Evolutionary conservation across 768 basidiomycete genomes (phyloP).

Genomic region (Lactarius akahatsu): DNA sequence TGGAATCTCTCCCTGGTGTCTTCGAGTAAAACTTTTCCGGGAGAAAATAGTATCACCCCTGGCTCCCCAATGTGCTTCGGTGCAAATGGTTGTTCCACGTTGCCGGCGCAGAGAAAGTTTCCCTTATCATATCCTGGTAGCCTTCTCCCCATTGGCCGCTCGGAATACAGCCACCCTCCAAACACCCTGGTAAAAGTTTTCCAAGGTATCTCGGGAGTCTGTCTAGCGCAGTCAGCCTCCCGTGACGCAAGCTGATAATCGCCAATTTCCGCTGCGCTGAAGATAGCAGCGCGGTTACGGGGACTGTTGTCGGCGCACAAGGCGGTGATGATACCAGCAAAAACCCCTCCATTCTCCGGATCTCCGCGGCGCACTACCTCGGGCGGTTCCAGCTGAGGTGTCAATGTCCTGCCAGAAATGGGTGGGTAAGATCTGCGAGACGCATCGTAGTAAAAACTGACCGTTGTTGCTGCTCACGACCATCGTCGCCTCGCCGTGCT

Average conservation of each 20-base stretch:
- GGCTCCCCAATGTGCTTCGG: constrained; percentile 1
- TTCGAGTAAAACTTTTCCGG: neutral
- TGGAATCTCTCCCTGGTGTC: neutral
- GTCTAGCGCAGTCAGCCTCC: neutral
- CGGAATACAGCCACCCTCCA: accelerated
- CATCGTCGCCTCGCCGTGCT: neutral
- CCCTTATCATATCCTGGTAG: neutral
- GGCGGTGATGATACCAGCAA: neutral
- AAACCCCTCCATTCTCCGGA: neutral
- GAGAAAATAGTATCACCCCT: neutral
- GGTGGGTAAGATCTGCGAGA: neutral
- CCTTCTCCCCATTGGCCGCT: neutral
- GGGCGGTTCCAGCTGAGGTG: neutral
- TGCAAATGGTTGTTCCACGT: neutral
- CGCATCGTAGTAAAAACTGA: neutral
- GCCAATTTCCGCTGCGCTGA: neutral
- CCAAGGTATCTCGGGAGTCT: neutral
- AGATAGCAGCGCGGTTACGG: neutral
- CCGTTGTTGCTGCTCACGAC: neutral
- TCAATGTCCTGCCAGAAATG: no score
- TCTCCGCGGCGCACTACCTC: neutral
- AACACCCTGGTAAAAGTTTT: neutral
- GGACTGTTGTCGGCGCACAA: neutral
- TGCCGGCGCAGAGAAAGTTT: neutral
- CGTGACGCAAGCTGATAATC: neutral